Evolutionary conservation across 768 basidiomycete genomes (phyloP), one percentile per base, ranked within the genome.

Genomic region (Boletus pseudo-olivaceus): DNA sequence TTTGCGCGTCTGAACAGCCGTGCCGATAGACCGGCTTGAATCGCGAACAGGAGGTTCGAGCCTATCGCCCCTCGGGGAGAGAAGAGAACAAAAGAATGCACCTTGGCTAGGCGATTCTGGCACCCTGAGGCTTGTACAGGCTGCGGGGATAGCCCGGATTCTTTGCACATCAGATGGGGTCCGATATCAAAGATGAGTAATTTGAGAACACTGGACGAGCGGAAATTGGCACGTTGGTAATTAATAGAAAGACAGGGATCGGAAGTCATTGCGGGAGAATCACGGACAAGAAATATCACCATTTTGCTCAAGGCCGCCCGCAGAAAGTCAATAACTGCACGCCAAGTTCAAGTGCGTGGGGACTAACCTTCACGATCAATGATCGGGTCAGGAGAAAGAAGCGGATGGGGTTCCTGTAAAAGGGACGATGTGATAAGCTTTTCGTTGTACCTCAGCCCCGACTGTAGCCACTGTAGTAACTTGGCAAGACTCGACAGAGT

Each of bases 351-450:
- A 40, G 40, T 7, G 26, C 35, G n/a, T 34, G 34, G 26, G n/a
- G n/a, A 27, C 27, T 44, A 30, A 44, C 29, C 29, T 30, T 19
- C n/a, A 44, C 44, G 30, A 19, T 26, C 9, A n/a, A 17, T 34
- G 46, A 47, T 47, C 23, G 33, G 46, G 46, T 23, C 15, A 46
- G 20, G 20, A 32, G 29, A 43, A 27, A 27, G 41, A 45, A 45
- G 30, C 44, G 29, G 12, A n/a, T 19, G 29, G 17, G 4, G 45
- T 47, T 47, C 45, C 45, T 33, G 45, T 33, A 32, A 33, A 32
- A 53, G 53, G 53, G 53, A 54, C 53, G 52, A 34, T 54, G 53
- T 54, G 53, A 53, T 53, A 53, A 51, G 9, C 51, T 54, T 53
- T 40, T 19, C 20, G 7, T 5, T 5, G 49, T 51, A 51, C 49